These are phyloP conservation scores for Trichoderma sp. DNA, from an alignment of 2,329 filamentous ascomycete species.

Conservation along the genomic window DNA sequence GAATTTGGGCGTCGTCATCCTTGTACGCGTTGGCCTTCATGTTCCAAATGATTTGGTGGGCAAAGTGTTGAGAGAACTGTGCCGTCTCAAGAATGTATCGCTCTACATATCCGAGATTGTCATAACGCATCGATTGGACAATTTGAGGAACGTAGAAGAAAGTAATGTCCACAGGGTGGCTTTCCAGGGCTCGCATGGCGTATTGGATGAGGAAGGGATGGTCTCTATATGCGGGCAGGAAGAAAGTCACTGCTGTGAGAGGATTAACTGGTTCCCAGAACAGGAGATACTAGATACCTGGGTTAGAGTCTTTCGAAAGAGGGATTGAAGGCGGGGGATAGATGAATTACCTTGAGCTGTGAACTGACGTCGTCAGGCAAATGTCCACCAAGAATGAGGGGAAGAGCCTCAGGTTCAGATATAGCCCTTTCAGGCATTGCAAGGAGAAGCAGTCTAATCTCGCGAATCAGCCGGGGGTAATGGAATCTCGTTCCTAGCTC, in stretches of 20 bases:
- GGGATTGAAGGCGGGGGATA: neutral
- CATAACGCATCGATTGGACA: slow-evolving; percentile 91
- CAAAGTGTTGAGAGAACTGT: slow-evolving; percentile 96
- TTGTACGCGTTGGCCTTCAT: slow-evolving; percentile 99
- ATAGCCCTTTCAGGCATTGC: slow-evolving; percentile 83
- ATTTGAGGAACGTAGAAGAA: slow-evolving; percentile 99
- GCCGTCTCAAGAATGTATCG: slow-evolving; percentile 96
- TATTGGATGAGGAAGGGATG: slow-evolving; percentile 95
- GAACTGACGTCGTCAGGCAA: slow-evolving; percentile 74
- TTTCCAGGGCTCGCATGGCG: slow-evolving; percentile 91
- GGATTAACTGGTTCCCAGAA: slow-evolving; percentile 94
- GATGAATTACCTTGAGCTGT: slow-evolving; percentile 71
- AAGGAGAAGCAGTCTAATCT: slow-evolving; percentile 78
- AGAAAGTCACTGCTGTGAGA: slow-evolving; percentile 89
- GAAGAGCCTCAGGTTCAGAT: slow-evolving; percentile 77
- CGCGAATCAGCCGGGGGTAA: slow-evolving; percentile 68
- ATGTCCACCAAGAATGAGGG: slow-evolving; percentile 75
- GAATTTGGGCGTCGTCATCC: slow-evolving; percentile 87
- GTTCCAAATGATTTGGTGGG: slow-evolving; percentile 99
- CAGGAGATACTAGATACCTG: slow-evolving; percentile 68
- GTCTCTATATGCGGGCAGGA: slow-evolving; percentile 86
- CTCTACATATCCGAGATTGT: slow-evolving; percentile 90
- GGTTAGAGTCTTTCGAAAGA: slow-evolving; percentile 27
- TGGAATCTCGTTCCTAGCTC: slow-evolving; percentile 80
- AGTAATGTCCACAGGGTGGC: slow-evolving; percentile 91